Evolutionary conservation across 352 stramenopile species (phyloP), one percentile per base, ranked within the genome.

Genomic region (Pythium periplocum): DNA sequence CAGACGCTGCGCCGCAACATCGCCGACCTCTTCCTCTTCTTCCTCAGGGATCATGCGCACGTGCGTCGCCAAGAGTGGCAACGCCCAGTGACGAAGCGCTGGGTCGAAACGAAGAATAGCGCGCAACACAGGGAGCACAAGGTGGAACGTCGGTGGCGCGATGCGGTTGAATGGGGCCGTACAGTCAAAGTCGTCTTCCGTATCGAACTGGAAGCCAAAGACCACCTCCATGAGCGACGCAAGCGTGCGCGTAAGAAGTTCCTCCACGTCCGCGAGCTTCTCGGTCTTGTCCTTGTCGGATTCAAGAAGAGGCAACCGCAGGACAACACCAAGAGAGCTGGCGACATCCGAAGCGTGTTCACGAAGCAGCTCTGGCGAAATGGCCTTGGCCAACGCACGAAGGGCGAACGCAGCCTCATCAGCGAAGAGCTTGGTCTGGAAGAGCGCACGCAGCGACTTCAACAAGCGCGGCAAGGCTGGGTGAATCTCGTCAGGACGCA

Each of bases 41-140:
- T 95, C 85, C 32, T 92, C 78, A 7, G 79, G 78, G 46, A 95
- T 95, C 78, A 93, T 93, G n/a, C 68, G 77, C 11, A 74, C 81
- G 37, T 95, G 83, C 7, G 76, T 78, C 4, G 83, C 80, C 59
- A 93, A 85, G 7, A 95, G 68, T 51, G 81, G 78, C 52, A 93
- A 51, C 10, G 66, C 62, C 80, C 81, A 93, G 30, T 80, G 75
- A 3, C 83, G 75, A 45, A 90, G 57, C 3, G 73, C 60, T 30
- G 71, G 75, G 5, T 70, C 68, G 41, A 75, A 64, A 31, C 66
- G 64, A 33, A 93, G 61, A 45, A 93, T 47, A 17, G 60, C 62
- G 30, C 68, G 69, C n/a, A 93, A 54, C 37, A 93, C 73, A 4
- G 85, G 85, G 55, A 89, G 91, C 1, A 95, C 53, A 30, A 94